Evolutionary conservation across 2,329 filamentous ascomycete genomes (phyloP), one percentile per base, ranked within the genome.

Genomic region (Cadophora sp.): DNA sequence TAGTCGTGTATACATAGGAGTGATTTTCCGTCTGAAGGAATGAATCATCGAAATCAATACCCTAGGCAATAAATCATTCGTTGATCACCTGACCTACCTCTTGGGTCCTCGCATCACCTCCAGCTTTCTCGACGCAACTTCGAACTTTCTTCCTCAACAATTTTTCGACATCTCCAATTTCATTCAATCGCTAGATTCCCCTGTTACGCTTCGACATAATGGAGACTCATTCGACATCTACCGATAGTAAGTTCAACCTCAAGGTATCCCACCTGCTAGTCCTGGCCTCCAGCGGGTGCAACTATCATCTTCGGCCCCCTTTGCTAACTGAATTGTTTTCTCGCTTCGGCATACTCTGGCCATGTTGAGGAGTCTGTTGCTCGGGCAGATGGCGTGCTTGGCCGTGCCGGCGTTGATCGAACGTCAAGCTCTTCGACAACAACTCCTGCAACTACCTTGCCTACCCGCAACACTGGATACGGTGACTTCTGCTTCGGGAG

Each of bases 401-500:
- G 5, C 9, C 45, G 1, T 22, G 9, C n/a, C n/a, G 4, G n/a
- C 6, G n/a, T 11, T 18, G 6, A 8, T 11, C 5, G 4, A 8
- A 22, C n/a, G 3, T 24, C 45, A 11, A 22, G 18, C 45, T 13
- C 45, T 20, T 5, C 45, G 45, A 22, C n/a, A 22, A 48, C 48
- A 51, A 30, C 48, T 30, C 13, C 20, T 6, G 13, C 22, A 16
- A 51, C 9, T 51, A 7, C 24, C 9, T 1, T 3, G 22, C 7
- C 3, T 16, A 30, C 9, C 16, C 20, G 47, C 4, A 14, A 60
- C 8, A 48, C 45, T 39, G 47, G 59, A 20, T 27, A 62, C 24
- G 47, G 59, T 9, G 59, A 53, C 47, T 62, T 62, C 47, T 51
- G 18, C 36, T 53, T 62, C 20, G 47, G 45, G 11, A 22, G 45